Base-by-base conservation (phyloP, 768 basidiomycete species). In the Termitomyces titanicus region DNA sequence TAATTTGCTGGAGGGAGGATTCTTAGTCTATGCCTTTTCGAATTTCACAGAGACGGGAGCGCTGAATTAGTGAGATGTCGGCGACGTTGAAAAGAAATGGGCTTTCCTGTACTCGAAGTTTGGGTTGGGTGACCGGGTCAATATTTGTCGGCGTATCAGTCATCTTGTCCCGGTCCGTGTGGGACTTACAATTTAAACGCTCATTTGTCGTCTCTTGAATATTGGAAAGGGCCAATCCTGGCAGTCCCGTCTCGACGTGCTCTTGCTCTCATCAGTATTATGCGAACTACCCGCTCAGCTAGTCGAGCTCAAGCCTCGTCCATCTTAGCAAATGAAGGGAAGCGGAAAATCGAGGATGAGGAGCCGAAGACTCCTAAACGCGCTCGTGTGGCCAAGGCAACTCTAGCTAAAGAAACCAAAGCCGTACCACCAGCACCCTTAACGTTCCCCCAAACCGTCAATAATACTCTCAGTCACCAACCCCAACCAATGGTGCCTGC, bases 401-500 rank as follows among this genome's bases (percentile, higher is more conserved):
- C 25, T 20, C 35, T 56, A 24, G 2, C 51, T 34, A 29, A 45
- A 47, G 29, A 55, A 25, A 45, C 35, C 52, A 44, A 40, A 46
- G 31, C 37, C 9, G 6, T 20, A 44, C 12, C 43, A 31, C 35
- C 33, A 25, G 51, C 17, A 18, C 24, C 57, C 35, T 24, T 48
- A 20, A 40, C 51, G 31, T 40, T 55, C 61, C 51, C 20, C 59
- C 18, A 53, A 50, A 39, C 46, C 29, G 17, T 43, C 50, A 53
- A 48, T 51, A 35, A 47, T 46, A 18, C 54, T 25, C 43, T 37
- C 29, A 22, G 47, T 44, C 51, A 47, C 51, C 56, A 63, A 47
- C 63, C 65, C 20, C 60, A 66, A 25, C 65, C 66, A 17, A 66
- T 87, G 34, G 78, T 94, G 11, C 89, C 92, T 4, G 85, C 89